phyloP scores from a whole-genome alignment of 2,329 filamentous ascomycete genomes.

The Fusarium sp. region DNA sequence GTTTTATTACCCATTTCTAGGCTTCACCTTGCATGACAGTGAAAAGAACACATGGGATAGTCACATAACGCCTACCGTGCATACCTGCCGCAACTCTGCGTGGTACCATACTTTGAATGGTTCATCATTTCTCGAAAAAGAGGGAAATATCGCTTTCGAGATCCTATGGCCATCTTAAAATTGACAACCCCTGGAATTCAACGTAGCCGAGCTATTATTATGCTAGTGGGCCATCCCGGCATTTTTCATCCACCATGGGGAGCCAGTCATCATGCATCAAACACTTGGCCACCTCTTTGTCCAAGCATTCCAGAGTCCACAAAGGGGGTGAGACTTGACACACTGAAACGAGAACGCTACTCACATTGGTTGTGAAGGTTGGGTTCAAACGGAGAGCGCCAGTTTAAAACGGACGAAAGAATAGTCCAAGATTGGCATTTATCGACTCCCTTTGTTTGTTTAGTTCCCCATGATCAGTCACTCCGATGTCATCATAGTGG shows the following conservation, averaged over 20 bases:
- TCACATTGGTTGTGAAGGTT: not conserved
- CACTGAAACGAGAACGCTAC: not conserved
- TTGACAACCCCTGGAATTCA: not conserved
- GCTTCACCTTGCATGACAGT: not conserved
- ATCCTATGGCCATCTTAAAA: not conserved
- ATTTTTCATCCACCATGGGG: not conserved
- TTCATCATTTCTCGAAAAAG: not conserved
- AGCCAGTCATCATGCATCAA: conserved; percentile 32
- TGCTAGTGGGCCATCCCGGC: not conserved
- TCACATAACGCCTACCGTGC: not conserved
- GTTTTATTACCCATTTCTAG: not conserved
- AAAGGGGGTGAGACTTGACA: not conserved
- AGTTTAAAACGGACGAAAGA: not conserved
- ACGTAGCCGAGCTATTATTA: not conserved
- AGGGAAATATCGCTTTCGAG: not conserved
- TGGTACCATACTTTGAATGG: not conserved
- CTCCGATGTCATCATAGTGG: not conserved
- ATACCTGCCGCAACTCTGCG: not conserved
- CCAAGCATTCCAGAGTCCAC: conserved; percentile 6
- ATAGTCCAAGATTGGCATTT: not conserved
- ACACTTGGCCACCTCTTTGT: conserved; percentile 16
- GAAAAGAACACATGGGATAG: not conserved
- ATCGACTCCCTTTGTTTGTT: not conserved
- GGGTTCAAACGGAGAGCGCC: not conserved
- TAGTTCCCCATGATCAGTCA: not conserved